A percentile compares a stretch with the other conserved stretches of the same genome.
Conservation (phyloP, 108 stramenopile genomes). For the Pseudonitzschia multistriata region DNA sequence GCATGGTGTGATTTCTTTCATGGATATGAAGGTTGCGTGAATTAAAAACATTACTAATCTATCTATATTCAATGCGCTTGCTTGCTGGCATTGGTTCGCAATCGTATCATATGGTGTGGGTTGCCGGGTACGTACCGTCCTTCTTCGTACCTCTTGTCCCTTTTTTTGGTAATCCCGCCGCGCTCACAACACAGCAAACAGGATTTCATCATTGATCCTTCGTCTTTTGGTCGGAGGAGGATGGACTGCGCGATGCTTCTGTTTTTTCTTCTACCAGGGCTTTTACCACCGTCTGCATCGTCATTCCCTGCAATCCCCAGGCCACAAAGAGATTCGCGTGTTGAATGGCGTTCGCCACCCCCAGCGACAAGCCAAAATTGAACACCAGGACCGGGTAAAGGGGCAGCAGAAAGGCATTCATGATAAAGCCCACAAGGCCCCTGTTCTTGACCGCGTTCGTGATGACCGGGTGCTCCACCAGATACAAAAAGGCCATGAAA, state of each 20-base stretch:
- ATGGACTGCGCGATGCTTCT: not conserved
- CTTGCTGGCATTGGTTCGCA: no score
- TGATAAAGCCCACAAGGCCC: constrained; percentile 66
- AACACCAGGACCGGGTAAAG: constrained; percentile 78
- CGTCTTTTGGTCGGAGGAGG: not conserved
- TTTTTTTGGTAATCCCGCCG: no score
- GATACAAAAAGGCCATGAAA: constrained; percentile 34
- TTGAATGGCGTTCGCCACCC: constrained; percentile 64
- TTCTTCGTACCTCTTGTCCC: no score
- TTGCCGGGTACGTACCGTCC: no score
- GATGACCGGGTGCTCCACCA: constrained; percentile 14
- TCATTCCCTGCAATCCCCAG: constrained; percentile 79
- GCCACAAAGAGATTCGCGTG: constrained; percentile 72
- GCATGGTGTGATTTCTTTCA: no score
- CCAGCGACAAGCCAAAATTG: constrained; percentile 59
- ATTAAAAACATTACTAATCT: no score
- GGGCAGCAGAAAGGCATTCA: constrained; percentile 81
- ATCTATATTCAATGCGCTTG: no score
- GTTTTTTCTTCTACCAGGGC: constrained; percentile 18
- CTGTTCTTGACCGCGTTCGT: constrained; percentile 17
- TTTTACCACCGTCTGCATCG: constrained; percentile 41
- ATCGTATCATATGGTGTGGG: no score
- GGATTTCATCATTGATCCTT: constrained; percentile 2
- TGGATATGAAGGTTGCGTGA: no score
- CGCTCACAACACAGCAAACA: no score